phyloP scores from a whole-genome alignment of 2,329 filamentous ascomycete genomes.

The Xylaria sp. region DNA sequence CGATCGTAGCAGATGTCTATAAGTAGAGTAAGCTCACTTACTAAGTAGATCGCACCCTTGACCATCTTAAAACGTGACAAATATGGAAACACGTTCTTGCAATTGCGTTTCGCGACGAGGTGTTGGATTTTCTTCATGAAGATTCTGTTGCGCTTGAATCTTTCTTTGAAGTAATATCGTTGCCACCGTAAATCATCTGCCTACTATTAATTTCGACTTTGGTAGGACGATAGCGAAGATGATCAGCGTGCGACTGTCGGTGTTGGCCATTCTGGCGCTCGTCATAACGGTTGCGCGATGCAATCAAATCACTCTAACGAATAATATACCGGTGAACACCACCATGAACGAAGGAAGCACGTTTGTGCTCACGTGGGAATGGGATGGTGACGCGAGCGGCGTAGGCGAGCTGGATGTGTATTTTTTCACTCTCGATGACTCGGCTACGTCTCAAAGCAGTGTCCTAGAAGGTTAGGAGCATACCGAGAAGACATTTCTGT shows the following conservation, averaged over 20 bases:
- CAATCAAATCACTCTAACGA: background rate
- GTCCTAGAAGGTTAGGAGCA: constrained; percentile 15
- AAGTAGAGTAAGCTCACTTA: constrained; percentile 1
- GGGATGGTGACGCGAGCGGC: constrained; percentile 10
- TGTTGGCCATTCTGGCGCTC: constrained; percentile 4
- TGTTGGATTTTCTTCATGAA: background rate
- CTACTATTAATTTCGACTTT: too few species aligned
- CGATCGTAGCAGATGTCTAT: background rate
- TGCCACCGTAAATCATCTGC: background rate
- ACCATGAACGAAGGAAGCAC: constrained; percentile 24
- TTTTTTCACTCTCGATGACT: background rate
- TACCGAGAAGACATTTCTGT: background rate
- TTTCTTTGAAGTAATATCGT: background rate
- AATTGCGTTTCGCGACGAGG: background rate
- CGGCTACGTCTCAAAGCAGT: background rate
- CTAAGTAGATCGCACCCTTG: background rate
- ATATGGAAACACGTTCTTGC: background rate
- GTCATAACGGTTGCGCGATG: background rate
- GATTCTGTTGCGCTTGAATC: background rate
- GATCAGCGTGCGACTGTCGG: background rate
- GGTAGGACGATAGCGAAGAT: background rate
- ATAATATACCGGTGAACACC: constrained; percentile 3
- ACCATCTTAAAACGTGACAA: background rate
- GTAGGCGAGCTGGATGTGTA: background rate
- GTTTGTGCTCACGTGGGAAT: constrained; percentile 17